phyloP scores from a whole-genome alignment of 805 yeast genomes.

The Candida dendrica region DNA sequence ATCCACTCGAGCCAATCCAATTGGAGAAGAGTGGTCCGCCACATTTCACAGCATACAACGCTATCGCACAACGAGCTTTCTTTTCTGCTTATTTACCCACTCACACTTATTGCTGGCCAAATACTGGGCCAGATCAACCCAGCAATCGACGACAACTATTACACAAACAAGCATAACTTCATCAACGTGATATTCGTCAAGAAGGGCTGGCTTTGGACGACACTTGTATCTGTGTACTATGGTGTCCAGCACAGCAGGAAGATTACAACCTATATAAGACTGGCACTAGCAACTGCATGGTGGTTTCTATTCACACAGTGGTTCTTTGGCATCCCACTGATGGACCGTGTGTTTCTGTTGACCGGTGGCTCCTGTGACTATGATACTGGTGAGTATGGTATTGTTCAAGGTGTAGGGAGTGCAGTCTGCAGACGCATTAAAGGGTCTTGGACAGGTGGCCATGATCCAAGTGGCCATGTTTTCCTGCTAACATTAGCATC shows the following conservation, averaged over 20 bases:
- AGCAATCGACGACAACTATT: conserved; percentile 15
- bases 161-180: conserved; percentile 55
- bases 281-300: conserved; percentile 45
- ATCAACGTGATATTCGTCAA: conserved; percentile 75
- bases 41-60: neutral
- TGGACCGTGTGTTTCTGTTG: conserved; percentile 73
- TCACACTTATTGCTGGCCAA: conserved; percentile 45
- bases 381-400: conserved; percentile 1
- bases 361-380: conserved; percentile 78
- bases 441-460: conserved; percentile 79
- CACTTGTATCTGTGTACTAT: conserved; percentile 30
- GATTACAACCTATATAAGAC: conserved; percentile 6
- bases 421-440: conserved; percentile 46
- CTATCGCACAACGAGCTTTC: neutral
- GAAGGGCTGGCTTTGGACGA: conserved; percentile 91
- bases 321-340: conserved; percentile 77
- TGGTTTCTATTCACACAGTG: conserved; percentile 87
- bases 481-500: conserved; percentile 67
- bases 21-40: too few species aligned
- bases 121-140: conserved; percentile 27
- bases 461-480: conserved; percentile 94
- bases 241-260: conserved; percentile 10
- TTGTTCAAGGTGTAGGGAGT: conserved; percentile 12
- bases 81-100: conserved; percentile 25
- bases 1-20: too few species aligned